A percentile compares a stretch with the other conserved stretches of the same genome.
Conservation (phyloP, 345 rosid species). For the Melaleuca alternifolia region DNA sequence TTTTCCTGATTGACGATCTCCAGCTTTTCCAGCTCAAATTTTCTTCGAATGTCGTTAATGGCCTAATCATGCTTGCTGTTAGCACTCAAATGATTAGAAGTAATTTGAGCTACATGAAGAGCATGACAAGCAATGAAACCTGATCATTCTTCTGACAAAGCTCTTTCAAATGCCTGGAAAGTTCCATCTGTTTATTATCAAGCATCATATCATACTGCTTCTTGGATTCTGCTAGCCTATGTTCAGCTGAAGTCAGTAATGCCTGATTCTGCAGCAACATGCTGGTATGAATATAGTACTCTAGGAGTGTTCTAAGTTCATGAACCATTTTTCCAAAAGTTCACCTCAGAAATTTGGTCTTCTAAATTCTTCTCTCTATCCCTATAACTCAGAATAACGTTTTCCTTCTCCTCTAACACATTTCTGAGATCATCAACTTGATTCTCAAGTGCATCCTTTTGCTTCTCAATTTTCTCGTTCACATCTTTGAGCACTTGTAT, state of each 20-base stretch:
- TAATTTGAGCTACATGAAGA: background rate
- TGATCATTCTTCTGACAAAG: constrained; percentile 84
- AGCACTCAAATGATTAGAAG: background rate
- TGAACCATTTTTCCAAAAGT: background rate
- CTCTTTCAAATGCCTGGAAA: constrained; percentile 85
- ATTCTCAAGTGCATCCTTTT: constrained; percentile 37
- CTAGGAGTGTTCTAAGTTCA: background rate
- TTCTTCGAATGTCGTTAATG: constrained; percentile 75
- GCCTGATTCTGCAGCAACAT: constrained; percentile 49
- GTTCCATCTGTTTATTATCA: constrained; percentile 71
- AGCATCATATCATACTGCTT: constrained; percentile 68
- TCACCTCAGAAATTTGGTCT: constrained; percentile 50
- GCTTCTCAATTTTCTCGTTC: constrained; percentile 32
- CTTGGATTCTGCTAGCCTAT: constrained; percentile 59
- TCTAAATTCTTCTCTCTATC: constrained; percentile 52
- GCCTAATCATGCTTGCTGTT: constrained; percentile 38
- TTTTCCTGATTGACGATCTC: constrained; percentile 47
- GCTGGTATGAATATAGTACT: constrained; percentile 3
- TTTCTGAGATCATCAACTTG: constrained; percentile 44
- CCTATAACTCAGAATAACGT: constrained; percentile 36
- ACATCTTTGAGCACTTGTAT: constrained; percentile 35
- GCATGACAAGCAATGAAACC: constrained; percentile 24
- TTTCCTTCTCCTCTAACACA: constrained; percentile 57
- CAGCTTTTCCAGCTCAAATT: constrained; percentile 72
- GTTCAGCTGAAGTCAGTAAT: constrained; percentile 47